Evolutionary conservation across 495 filamentous ascomycete genomes (phyloP).

Genomic region (Aspergillus sclerotiicarbonarius): DNA sequence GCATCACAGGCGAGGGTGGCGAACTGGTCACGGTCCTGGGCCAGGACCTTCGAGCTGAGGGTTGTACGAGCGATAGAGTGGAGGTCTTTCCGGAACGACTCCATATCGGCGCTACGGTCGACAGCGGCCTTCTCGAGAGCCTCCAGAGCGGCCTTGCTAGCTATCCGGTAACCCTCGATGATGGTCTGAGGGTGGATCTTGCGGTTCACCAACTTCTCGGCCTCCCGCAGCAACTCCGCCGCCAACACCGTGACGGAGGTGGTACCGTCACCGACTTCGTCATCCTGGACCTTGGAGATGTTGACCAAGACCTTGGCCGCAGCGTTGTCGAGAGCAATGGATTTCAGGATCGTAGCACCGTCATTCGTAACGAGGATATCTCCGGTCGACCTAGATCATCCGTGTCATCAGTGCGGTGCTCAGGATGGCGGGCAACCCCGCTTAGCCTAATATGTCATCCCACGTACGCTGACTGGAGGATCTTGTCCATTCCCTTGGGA

Average conservation of each 20-base stretch:
- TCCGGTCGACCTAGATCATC: slow-evolving; percentile 71
- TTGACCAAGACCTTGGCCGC: slow-evolving; percentile 94
- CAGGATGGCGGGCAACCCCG: slow-evolving; percentile 19
- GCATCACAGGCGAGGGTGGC: slow-evolving; percentile 89
- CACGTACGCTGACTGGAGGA: slow-evolving; percentile 90
- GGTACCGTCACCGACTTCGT: slow-evolving; percentile 96
- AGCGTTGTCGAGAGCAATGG: slow-evolving; percentile 98
- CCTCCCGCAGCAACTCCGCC: slow-evolving; percentile 91
- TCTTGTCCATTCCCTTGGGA: slow-evolving; percentile 99
- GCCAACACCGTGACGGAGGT: slow-evolving; percentile 89
- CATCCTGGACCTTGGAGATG: slow-evolving; percentile 98
- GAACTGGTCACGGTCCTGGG: slow-evolving; percentile 92
- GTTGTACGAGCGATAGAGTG: slow-evolving; percentile 92
- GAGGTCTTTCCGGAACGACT: slow-evolving; percentile 85
- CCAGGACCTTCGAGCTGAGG: slow-evolving; percentile 93
- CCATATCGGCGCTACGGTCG: slow-evolving; percentile 79
- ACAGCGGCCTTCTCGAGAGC: slow-evolving; percentile 82
- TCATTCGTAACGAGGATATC: slow-evolving; percentile 99
- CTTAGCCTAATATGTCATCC: background rate
- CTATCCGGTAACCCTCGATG: slow-evolving; percentile 98
- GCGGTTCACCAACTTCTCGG: slow-evolving; percentile 92
- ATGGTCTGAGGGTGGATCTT: slow-evolving; percentile 99
- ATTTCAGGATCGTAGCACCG: slow-evolving; percentile 95
- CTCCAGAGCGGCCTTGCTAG: slow-evolving; percentile 78
- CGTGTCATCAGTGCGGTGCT: slow-evolving; percentile 10